Evolutionary conservation across 2,329 filamentous ascomycete species (phyloP).

Genomic region (Neonectria hederae): DNA sequence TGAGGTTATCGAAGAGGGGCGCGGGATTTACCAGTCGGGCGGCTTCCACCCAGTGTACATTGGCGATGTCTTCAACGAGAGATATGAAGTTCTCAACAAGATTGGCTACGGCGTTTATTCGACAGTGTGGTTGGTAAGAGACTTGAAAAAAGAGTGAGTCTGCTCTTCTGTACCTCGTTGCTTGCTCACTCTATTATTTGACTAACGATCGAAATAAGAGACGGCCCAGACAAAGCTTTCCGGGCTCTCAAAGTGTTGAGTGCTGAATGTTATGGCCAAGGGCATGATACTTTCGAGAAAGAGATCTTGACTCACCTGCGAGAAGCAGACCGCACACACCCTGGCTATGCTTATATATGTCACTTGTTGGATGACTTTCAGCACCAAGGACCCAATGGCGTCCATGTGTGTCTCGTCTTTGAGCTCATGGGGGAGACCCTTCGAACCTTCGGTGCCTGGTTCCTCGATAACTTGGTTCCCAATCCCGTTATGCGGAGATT

Average conservation of each 20-base stretch:
- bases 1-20: conserved; percentile 19
- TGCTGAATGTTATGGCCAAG: conserved; percentile 25
- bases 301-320: conserved; percentile 32
- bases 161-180: background rate
- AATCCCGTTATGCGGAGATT: conserved; percentile 24
- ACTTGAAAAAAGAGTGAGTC: conserved; percentile 15
- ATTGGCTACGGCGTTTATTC: conserved; percentile 33
- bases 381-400: conserved; percentile 44
- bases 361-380: conserved; percentile 39
- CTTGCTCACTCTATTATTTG: background rate
- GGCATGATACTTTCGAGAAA: conserved; percentile 29
- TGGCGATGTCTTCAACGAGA: conserved; percentile 22
- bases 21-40: conserved; percentile 13
- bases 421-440: conserved; percentile 44
- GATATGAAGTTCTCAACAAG: conserved; percentile 29
- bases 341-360: conserved; percentile 21
- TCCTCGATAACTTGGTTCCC: conserved; percentile 25
- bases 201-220: background rate
- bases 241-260: conserved; percentile 43
- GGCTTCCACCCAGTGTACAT: conserved; percentile 33
- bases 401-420: conserved; percentile 44
- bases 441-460: conserved; percentile 29
- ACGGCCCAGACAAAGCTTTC: conserved; percentile 26
- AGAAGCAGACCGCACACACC: conserved; percentile 1
- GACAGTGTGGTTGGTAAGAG: conserved; percentile 31